Conservation (phyloP, 768 basidiomycete species). For the Suillus brevipes region DNA sequence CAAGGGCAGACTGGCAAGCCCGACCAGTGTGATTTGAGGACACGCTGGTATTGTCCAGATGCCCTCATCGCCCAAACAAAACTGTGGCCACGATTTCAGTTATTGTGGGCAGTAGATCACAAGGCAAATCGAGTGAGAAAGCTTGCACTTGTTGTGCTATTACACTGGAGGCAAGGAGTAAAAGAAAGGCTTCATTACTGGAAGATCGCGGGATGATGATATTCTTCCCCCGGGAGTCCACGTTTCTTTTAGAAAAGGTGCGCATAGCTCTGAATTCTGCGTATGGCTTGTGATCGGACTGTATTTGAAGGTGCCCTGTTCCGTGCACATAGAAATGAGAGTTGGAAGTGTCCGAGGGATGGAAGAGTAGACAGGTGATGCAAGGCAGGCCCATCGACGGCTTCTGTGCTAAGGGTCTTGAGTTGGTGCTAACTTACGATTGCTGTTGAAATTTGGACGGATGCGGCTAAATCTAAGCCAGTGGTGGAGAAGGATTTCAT, state of each 20-base stretch:
- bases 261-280: not conserved
- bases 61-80: not conserved
- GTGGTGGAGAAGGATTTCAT: not conserved
- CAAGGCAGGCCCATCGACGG: not conserved
- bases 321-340: not conserved
- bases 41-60: not conserved
- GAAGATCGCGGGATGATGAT: not conserved
- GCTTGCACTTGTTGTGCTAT: not conserved
- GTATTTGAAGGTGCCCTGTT: not conserved
- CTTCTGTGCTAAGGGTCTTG: not conserved
- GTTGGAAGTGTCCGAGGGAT: not conserved
- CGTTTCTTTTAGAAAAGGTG: not conserved
- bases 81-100: not conserved
- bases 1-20: not conserved
- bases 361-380: not conserved
- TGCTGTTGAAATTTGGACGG: not conserved
- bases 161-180: not conserved
- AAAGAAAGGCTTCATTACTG: slow-evolving; percentile 18
- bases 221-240: not conserved
- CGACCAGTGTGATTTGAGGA: not conserved
- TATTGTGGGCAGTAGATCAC: not conserved
- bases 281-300: not conserved
- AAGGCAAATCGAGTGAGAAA: not conserved
- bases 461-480: not conserved
- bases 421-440: not conserved